These are phyloP conservation scores for Polygonum aviculare DNA, from an alignment of 148 eudicot genomes.

Conservation along the genomic window DNA sequence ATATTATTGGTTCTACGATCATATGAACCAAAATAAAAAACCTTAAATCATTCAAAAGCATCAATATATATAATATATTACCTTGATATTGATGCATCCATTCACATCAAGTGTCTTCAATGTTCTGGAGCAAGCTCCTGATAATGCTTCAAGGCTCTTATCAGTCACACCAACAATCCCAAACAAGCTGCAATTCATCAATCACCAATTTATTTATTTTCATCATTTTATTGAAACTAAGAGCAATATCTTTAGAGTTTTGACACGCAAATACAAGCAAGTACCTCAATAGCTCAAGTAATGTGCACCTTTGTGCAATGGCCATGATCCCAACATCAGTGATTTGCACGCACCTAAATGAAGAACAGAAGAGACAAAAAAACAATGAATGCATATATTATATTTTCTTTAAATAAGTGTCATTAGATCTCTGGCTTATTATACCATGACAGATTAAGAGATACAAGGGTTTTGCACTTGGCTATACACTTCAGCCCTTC, in stretches of 20 bases:
- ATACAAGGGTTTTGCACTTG: conserved; percentile 60
- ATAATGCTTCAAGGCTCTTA: conserved; percentile 63
- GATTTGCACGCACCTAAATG: conserved; percentile 63
- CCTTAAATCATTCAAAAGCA: background rate
- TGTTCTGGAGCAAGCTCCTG: conserved; percentile 53
- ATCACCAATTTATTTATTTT: background rate
- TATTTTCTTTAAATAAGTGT: background rate
- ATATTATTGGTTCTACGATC: background rate
- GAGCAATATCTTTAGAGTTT: background rate
- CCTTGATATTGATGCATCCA: conserved; percentile 92
- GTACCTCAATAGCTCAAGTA: conserved; percentile 49
- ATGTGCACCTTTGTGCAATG: conserved; percentile 66
- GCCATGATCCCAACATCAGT: conserved; percentile 74
- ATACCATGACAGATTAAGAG: conserved; percentile 85
- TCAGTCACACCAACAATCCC: conserved; percentile 91
- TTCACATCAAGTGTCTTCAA: conserved; percentile 86
- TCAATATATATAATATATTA: conserved; percentile 12
- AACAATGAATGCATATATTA: too few species aligned
- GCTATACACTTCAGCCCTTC: conserved; percentile 66
- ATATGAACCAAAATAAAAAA: background rate
- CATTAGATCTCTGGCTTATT: background rate
- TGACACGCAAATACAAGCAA: background rate
- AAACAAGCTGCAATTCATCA: conserved; percentile 61
- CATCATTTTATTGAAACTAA: background rate
- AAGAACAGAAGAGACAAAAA: conserved; percentile 13